Conservation (phyloP, 768 basidiomycete genomes). For the Phaeotremella fagi region DNA sequence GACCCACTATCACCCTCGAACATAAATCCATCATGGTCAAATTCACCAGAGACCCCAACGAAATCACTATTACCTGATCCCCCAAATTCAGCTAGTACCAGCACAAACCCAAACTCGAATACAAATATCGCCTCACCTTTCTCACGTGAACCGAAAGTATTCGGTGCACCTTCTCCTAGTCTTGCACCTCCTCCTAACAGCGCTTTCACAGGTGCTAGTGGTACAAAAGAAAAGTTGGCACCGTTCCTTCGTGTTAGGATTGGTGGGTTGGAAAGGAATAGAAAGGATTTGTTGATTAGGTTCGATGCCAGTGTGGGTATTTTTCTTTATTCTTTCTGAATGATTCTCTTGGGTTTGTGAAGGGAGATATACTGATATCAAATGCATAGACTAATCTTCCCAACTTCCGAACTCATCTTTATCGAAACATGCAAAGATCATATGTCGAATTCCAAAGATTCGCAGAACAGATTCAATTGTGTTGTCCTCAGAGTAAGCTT, state of each 20-base stretch:
- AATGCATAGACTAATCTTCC: conserved; percentile 76
- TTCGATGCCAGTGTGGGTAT: conserved; percentile 84
- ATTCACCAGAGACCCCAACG: conserved; percentile 9
- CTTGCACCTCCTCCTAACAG: conserved; percentile 8
- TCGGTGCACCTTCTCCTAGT: conserved; percentile 29
- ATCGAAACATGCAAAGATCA: conserved; percentile 90
- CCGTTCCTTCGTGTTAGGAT: conserved; percentile 79
- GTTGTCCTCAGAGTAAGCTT: conserved; percentile 73
- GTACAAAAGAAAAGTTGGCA: conserved; percentile 9
- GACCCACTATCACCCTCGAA: conserved; percentile 22
- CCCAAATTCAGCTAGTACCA: too few species aligned
- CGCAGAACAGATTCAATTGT: conserved; percentile 80
- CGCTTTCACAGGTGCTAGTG: not conserved
- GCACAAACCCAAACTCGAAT: too few species aligned
- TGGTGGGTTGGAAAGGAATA: conserved; percentile 85
- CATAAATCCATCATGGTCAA: conserved; percentile 25
- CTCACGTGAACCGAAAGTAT: conserved; percentile 32
- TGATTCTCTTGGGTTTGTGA: too few species aligned
- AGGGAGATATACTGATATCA: not conserved
- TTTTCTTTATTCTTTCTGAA: not conserved
- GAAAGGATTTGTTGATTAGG: conserved; percentile 86
- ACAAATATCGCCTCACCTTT: too few species aligned
- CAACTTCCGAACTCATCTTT: conserved; percentile 58
- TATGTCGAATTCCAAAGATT: conserved; percentile 93
- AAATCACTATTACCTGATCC: not conserved